Percentiles rank a stretch among this genome's conserved stretches.
Evolutionary conservation across 192 early-diverging fungal genomes (phyloP).

Genomic region (Linnemannia elongata): DNA sequence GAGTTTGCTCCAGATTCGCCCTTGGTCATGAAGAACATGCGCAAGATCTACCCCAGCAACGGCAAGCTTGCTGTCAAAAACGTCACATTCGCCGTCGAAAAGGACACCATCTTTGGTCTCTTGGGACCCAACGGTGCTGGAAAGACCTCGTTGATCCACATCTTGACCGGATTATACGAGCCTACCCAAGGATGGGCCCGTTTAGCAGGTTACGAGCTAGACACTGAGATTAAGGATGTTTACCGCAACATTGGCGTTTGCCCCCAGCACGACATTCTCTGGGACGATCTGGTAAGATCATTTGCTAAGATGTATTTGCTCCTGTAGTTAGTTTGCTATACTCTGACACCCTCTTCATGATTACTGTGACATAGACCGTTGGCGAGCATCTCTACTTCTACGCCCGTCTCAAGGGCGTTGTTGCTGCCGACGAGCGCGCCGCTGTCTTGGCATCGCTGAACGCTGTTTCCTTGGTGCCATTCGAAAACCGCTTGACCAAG

Average conservation of each 20-base stretch:
- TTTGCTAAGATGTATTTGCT: background rate
- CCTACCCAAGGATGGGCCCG: conserved; percentile 68
- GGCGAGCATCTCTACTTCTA: conserved; percentile 82
- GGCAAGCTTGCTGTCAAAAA: conserved; percentile 77
- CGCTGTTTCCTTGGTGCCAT: conserved; percentile 67
- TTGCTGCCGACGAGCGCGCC: conserved; percentile 55
- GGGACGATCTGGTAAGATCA: conserved; percentile 70
- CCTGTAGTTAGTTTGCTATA: background rate
- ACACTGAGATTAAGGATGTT: conserved; percentile 65
- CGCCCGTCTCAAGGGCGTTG: conserved; percentile 76
- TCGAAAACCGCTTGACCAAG: conserved; percentile 69
- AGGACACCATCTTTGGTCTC: conserved; percentile 74
- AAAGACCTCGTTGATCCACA: conserved; percentile 79
- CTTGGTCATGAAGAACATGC: conserved; percentile 69
- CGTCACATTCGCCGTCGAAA: conserved; percentile 74
- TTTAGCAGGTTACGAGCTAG: conserved; percentile 70
- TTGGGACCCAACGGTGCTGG: conserved; percentile 80
- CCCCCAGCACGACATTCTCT: conserved; percentile 81
- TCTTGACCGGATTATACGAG: conserved; percentile 77
- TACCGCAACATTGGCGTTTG: conserved; percentile 78
- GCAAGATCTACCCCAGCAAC: conserved; percentile 67
- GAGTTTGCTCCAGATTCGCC: conserved; percentile 58
- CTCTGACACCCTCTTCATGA: background rate
- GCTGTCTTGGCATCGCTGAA: conserved; percentile 61
- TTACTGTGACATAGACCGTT: conserved; percentile 59